Evolutionary conservation across 148 eudicot genomes (phyloP).

Genomic region (Rhododendron ferrugineum): DNA sequence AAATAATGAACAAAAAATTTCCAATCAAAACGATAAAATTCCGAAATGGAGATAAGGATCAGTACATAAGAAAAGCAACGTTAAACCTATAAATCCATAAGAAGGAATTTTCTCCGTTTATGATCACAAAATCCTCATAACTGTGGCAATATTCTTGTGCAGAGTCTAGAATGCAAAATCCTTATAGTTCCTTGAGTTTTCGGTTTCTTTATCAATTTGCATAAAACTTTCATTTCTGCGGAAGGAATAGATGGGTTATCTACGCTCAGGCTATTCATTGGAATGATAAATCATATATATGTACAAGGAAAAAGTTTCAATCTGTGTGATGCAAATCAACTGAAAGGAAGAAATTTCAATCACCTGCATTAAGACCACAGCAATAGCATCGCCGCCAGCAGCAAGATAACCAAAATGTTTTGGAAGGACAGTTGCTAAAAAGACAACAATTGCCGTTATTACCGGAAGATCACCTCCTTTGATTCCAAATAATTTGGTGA

Average conservation of each 20-base stretch:
- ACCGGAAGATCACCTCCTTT: slow-evolving; percentile 77
- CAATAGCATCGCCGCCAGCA: slow-evolving; percentile 76
- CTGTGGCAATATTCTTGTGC: neutral
- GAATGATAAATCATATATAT: too few relatives aligned
- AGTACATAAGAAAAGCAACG: neutral
- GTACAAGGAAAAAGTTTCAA: neutral
- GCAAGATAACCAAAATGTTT: slow-evolving; percentile 58
- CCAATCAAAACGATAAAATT: neutral
- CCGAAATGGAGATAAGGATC: neutral
- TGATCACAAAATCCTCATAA: neutral
- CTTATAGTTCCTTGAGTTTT: neutral
- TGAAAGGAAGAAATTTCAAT: neutral
- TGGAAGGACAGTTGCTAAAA: slow-evolving; percentile 72
- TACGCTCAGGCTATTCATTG: neutral
- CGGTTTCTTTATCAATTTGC: neutral
- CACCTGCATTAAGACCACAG: slow-evolving; percentile 89
- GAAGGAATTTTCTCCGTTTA: neutral
- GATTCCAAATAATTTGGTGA: slow-evolving; percentile 41
- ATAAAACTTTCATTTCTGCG: neutral
- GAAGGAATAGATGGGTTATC: neutral
- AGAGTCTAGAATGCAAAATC: neutral
- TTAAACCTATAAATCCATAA: neutral
- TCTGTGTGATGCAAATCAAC: neutral
- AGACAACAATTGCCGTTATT: slow-evolving; percentile 62
- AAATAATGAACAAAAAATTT: neutral